These are phyloP conservation scores for Diphasiastrum complanatum DNA, from an alignment of 83 land plant species.

Conservation along the genomic window DNA sequence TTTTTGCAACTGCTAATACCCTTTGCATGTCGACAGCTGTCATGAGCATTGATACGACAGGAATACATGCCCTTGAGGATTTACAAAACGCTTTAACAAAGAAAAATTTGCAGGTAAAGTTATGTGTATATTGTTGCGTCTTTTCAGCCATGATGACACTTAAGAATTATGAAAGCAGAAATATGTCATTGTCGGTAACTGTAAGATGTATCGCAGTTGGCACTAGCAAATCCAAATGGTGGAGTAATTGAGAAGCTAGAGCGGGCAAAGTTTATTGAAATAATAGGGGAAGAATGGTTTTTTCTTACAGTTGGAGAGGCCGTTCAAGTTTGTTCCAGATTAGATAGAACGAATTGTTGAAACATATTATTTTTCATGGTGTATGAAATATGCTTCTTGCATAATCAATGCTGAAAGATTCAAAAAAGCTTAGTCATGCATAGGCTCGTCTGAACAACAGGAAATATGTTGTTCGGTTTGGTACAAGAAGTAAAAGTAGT, in stretches of 20 bases:
- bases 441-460: no score
- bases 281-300: background rate
- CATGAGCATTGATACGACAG: background rate
- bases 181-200: background rate
- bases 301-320: background rate
- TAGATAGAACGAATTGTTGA: no score
- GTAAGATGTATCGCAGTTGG: background rate
- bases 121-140: no score
- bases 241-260: background rate
- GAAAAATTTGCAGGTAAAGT: background rate
- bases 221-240: background rate
- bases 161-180: background rate
- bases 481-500: no score
- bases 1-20: background rate
- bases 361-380: no score
- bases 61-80: background rate
- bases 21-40: background rate
- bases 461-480: no score
- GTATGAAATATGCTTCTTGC: no score
- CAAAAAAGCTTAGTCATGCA: no score
- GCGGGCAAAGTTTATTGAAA: background rate
- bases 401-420: no score
- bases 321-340: slow-evolving; percentile 1
- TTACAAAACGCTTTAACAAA: background rate
- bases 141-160: no score